Base-by-base conservation (phyloP, 192 early-diverging fungal genomes). In the Dissophora globulifera region DNA sequence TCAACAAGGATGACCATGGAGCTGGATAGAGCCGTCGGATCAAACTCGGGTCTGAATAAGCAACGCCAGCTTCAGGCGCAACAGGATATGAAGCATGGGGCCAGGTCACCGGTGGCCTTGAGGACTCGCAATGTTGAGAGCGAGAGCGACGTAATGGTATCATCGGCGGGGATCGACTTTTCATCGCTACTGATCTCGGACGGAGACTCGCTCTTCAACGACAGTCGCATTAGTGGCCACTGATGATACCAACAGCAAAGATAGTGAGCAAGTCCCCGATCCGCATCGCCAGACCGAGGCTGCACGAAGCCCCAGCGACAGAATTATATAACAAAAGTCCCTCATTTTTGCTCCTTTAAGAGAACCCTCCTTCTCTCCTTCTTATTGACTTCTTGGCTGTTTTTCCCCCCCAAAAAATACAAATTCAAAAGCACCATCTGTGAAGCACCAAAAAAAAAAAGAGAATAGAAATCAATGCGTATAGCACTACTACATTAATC, bases 91-190 rank as follows among this genome's bases (percentile, higher is more conserved):
- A 41, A 45, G n/a, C 32, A 47, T 4, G 60, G 69, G 11, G 43
- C 60, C 17, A 45, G 62, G 69, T 62, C 67, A 9, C 67, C 67
- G 31, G 33, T 55, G 6, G 61, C 58, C 31, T 15, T 61, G n/a
- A 15, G 22, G 5, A 55, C 42, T 25, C 58, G 51, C 19, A 58
- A 55, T 19, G 58, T 51, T 22, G 58, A 45, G 2, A 33, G 17
- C 7, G 61, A 35, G 12, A 23, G 13, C 15, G 33, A 26, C 19
- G 27, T 15, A 23, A 4, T 29, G 22, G 23, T 38, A 12, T 56
- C 38, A 3, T 33, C 6, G 33, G 38, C 7, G 0, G 27, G n/a
- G 23, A 35, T 60, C 23, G 58, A 69, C 22, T 60, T 60, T 22
- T 54, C 67, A n/a, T 26, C 69, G 2, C 23, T 71, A 27, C 27